phyloP scores from a whole-genome alignment of 1,284 basidiomycete species.

The Ganoderma meredithae region DNA sequence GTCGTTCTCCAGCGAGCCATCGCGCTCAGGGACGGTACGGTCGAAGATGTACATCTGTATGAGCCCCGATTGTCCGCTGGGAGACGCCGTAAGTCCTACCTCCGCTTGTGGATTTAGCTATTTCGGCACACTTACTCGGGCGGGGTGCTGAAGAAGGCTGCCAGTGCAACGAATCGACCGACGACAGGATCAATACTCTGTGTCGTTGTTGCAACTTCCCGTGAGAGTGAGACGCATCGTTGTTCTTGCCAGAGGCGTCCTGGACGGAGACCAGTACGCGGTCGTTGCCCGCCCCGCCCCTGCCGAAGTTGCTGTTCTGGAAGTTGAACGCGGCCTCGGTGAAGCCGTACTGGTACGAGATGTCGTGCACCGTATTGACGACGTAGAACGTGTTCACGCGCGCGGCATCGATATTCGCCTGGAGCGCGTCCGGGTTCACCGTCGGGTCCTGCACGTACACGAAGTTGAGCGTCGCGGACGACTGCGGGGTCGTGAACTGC shows the following conservation, averaged over 20 bases:
- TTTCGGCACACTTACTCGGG: too few relatives aligned
- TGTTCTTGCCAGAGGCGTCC: conserved; percentile 46
- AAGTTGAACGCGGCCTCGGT: conserved; percentile 52
- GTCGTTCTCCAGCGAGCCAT: too few relatives aligned
- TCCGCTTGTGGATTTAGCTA: too few relatives aligned
- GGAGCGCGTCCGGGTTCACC: conserved; percentile 34
- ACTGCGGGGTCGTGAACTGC: conserved; percentile 39
- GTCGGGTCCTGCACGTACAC: conserved; percentile 44
- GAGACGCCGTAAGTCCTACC: too few relatives aligned
- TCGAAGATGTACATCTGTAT: too few relatives aligned
- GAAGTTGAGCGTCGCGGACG: conserved; percentile 47
- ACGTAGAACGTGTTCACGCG: conserved; percentile 60
- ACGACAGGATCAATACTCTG: too few relatives aligned
- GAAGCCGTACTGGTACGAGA: conserved; percentile 51
- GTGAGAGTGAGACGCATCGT: conserved; percentile 35
- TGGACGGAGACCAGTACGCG: conserved; percentile 51
- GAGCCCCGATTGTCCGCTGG: too few relatives aligned
- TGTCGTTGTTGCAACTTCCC: neutral
- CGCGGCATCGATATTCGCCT: conserved; percentile 53
- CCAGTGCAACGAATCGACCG: too few relatives aligned
- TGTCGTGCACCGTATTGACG: conserved; percentile 58
- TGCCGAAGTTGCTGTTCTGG: conserved; percentile 53
- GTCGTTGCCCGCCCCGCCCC: conserved; percentile 51
- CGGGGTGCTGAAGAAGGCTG: too few relatives aligned
- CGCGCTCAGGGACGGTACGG: too few relatives aligned